These are phyloP conservation scores for Nigrospora osmanthi DNA, from an alignment of 2,329 filamentous ascomycete species.

Conservation along the genomic window DNA sequence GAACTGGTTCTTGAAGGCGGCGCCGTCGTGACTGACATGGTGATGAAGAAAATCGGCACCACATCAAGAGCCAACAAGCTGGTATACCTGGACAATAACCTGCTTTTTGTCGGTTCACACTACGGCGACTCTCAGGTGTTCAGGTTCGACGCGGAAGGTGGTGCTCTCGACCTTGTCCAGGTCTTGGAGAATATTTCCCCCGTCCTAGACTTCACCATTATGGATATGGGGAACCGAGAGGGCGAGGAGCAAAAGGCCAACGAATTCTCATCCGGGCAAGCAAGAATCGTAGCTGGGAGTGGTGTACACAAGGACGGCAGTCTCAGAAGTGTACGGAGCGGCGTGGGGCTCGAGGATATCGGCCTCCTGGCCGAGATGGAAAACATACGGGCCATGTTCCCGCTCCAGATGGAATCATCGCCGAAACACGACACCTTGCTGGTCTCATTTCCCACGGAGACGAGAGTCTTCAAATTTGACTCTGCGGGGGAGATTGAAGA, in stretches of 20 bases:
- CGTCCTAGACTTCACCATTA: conserved; percentile 86
- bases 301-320: conserved; percentile 86
- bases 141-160: conserved; percentile 23
- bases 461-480: conserved; percentile 73
- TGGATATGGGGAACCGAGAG: conserved; percentile 88
- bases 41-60: conserved; percentile 53
- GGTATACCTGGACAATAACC: conserved; percentile 65
- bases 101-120: conserved; percentile 84
- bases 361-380: conserved; percentile 76
- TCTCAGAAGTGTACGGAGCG: conserved; percentile 82
- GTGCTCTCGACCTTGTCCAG: conserved; percentile 59
- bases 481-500: conserved; percentile 76
- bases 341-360: conserved; percentile 83
- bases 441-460: conserved; percentile 76
- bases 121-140: conserved; percentile 85
- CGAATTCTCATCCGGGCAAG: conserved; percentile 91
- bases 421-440: conserved; percentile 61
- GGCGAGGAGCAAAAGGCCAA: conserved; percentile 69
- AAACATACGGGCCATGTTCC: conserved; percentile 66
- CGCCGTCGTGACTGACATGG: conserved; percentile 64
- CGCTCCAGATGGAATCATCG: conserved; percentile 45
- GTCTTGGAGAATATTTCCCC: conserved; percentile 80
- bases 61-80: conserved; percentile 72
- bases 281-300: conserved; percentile 85
- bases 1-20: conserved; percentile 59